phyloP scores from a whole-genome alignment of 495 filamentous ascomycete genomes.

The Pseudoneurospora amorphoporcata region DNA sequence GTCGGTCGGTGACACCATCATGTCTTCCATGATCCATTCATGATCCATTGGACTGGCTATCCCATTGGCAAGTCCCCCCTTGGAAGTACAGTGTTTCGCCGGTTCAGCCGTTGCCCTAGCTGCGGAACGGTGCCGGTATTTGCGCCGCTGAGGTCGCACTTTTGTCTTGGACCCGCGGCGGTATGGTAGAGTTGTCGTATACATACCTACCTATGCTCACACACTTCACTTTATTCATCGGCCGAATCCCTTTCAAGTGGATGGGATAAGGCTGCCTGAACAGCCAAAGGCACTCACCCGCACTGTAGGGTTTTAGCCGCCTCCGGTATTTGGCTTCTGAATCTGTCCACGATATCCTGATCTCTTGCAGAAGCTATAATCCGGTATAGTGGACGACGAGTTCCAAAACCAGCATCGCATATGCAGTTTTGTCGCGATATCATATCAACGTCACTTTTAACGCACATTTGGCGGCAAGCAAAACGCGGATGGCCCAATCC shows the following conservation, averaged over 20 bases:
- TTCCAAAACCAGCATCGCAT: neutral
- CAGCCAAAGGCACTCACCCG: neutral
- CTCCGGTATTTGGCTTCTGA: neutral
- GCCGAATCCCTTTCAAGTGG: neutral
- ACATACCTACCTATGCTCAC: too few relatives aligned
- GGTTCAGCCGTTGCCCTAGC: neutral
- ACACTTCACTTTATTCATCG: neutral
- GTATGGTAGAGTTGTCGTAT: neutral
- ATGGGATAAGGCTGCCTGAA: neutral
- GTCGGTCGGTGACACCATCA: neutral
- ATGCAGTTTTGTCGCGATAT: neutral
- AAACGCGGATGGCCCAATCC: neutral
- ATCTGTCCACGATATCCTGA: neutral
- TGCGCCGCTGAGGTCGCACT: neutral
- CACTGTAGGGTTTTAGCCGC: neutral
- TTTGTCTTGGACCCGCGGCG: neutral
- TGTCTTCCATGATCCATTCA: neutral
- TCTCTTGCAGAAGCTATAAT: neutral
- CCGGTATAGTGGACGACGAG: neutral
- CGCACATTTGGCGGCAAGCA: neutral
- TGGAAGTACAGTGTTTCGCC: neutral
- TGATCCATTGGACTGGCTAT: neutral
- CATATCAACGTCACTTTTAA: neutral
- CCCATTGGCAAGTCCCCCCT: neutral
- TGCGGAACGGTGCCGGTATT: neutral